Conservation (phyloP, 2,329 filamentous ascomycete genomes). For the Dothiorella sarmentorum region DNA sequence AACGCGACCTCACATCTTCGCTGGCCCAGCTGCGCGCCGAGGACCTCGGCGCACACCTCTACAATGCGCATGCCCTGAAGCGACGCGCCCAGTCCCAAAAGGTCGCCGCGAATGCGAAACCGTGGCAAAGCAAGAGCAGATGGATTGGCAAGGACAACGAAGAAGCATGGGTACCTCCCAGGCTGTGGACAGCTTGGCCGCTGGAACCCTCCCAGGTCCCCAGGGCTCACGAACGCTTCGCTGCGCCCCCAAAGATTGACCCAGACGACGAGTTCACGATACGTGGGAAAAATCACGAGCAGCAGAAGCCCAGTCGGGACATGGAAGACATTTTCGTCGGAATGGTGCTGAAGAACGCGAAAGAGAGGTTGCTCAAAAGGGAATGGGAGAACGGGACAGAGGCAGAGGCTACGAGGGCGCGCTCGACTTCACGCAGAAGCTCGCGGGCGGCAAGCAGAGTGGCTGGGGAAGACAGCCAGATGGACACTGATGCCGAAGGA, state of each 20-base stretch:
- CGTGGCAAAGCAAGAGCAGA: slow-evolving; percentile 40
- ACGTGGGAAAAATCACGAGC: slow-evolving; percentile 34
- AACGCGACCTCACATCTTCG: slow-evolving; percentile 60
- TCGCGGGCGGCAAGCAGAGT: slow-evolving; percentile 22
- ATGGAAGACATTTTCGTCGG: slow-evolving; percentile 71
- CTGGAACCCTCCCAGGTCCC: slow-evolving; percentile 62
- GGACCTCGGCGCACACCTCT: slow-evolving; percentile 74
- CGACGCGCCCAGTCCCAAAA: slow-evolving; percentile 33
- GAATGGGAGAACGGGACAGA: slow-evolving; percentile 31
- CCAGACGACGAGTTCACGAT: slow-evolving; percentile 53
- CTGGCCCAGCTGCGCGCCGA: slow-evolving; percentile 61
- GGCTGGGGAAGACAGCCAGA: neutral
- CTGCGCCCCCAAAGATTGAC: slow-evolving; percentile 33
- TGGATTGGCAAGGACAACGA: slow-evolving; percentile 38
- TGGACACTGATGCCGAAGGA: neutral
- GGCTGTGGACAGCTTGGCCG: slow-evolving; percentile 83
- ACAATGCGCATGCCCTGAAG: slow-evolving; percentile 71
- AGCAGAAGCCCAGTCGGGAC: slow-evolving; percentile 54
- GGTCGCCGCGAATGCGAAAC: slow-evolving; percentile 21
- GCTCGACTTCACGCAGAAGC: neutral
- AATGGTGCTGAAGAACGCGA: slow-evolving; percentile 62
- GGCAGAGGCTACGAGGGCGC: slow-evolving; percentile 18
- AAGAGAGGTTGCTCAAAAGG: slow-evolving; percentile 53
- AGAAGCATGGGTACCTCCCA: slow-evolving; percentile 45
- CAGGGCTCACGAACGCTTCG: slow-evolving; percentile 50